Evolutionary conservation across 805 yeast genomes (phyloP), one percentile per base, ranked within the genome.

Genomic region (Hanseniaspora mollemarum): DNA sequence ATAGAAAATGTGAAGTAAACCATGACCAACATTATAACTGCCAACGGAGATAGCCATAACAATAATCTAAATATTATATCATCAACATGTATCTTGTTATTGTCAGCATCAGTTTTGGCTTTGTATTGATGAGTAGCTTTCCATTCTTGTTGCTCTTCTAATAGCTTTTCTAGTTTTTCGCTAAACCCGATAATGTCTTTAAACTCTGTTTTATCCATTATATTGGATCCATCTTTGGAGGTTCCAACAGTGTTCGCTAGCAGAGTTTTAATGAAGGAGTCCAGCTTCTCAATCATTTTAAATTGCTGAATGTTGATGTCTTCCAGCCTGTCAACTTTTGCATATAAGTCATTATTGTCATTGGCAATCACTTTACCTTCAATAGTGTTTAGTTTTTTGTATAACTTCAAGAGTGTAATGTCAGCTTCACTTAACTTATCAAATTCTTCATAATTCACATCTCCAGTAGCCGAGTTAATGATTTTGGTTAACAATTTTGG

Each of bases 401-500:
- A 60, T 2, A 41, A 19, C 32, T 40, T 43, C 13, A 39, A 25
- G 15, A 63, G 31, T 33, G 59, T 61, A 33, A 58, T 59, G 21
- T 59, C 57, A 26, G 56, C 55, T 21, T 57, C 53, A 3, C 59
- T 56, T 12, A 40, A 49, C 5, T 56, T 54, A 19, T 60, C 60
- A 46, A 58, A 59, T 42, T 64, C 67, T 5, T 62, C 59, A 15
- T 62, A 54, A 12, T 64, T 60, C 33, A 62, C 65, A 29, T 59
- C 56, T 1, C 67, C 71, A 4, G 67, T 62, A 6, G 66, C 64
- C 24, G 64, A 52, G 36, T 68, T 63, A 7, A 68, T 63, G 40
- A 66, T 64, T 57, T 74, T 67, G 12, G 72, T 66, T 18, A 71
- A 60, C 13, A 75, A 68, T 51, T 70, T 71, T 28, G 78, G 74